Conservation (phyloP, 2,329 filamentous ascomycete genomes). For the Pseudocercospora vitis region DNA sequence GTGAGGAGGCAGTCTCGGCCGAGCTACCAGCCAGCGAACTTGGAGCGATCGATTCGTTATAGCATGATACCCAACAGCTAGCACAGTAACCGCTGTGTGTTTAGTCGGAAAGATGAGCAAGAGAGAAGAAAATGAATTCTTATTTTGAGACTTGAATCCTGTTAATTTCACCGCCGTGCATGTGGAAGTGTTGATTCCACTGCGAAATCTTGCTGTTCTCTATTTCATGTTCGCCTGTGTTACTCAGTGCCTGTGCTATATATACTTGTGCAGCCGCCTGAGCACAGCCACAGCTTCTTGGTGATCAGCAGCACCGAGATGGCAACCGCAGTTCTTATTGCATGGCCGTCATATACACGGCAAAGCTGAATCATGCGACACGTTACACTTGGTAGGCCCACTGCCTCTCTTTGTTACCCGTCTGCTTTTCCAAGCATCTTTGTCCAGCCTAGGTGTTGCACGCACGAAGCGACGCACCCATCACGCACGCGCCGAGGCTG, state of each 20-base stretch:
- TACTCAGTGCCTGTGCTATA: not conserved
- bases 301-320: not conserved
- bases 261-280: conserved; percentile 1
- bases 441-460: not conserved
- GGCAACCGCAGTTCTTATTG: not conserved
- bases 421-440: not conserved
- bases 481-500: not conserved
- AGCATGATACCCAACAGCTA: conserved; percentile 13
- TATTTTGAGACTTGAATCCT: not conserved
- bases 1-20: not conserved
- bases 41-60: not conserved
- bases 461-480: not conserved
- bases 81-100: not conserved
- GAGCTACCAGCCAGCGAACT: no score
- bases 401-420: not conserved
- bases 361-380: not conserved
- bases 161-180: no score
- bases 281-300: conserved; percentile 1
- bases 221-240: not conserved
- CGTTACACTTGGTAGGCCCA: not conserved
- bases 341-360: not conserved
- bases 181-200: no score
- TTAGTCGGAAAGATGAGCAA: conserved; percentile 2
- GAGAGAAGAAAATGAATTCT: conserved; percentile 7
- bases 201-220: no score